Percentiles rank a stretch among this genome's conserved stretches.
These are phyloP conservation scores for Huntiella moniliformis DNA, from an alignment of 2,329 filamentous ascomycete species.

Conservation along the genomic window DNA sequence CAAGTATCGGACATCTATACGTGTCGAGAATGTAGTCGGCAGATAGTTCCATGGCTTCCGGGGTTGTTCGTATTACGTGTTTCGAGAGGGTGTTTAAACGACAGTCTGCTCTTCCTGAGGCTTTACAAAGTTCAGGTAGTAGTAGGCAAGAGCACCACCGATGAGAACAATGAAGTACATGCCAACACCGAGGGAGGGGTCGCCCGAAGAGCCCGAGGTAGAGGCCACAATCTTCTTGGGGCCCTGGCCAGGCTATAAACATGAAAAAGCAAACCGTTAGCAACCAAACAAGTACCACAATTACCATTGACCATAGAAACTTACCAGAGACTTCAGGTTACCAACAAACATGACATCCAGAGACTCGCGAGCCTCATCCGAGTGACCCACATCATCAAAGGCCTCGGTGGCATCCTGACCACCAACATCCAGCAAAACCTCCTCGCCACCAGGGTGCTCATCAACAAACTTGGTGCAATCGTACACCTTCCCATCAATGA, in stretches of 20 bases:
- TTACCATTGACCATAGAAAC: constrained; percentile 16
- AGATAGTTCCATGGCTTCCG: too few relatives aligned
- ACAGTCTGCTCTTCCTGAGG: constrained; percentile 17
- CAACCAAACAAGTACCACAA: neutral
- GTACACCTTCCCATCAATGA: constrained; percentile 96
- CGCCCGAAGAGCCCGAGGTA: constrained; percentile 28
- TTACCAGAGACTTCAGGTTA: constrained; percentile 61
- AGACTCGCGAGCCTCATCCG: constrained; percentile 92
- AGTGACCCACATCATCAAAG: constrained; percentile 98
- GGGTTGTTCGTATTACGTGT: neutral
- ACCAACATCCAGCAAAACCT: constrained; percentile 88
- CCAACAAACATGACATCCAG: constrained; percentile 61
- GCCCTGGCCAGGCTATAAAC: constrained; percentile 51
- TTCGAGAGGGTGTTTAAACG: constrained; percentile 14
- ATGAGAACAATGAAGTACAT: constrained; percentile 67
- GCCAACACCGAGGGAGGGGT: constrained; percentile 50
- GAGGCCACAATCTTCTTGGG: constrained; percentile 40
- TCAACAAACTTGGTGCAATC: constrained; percentile 75
- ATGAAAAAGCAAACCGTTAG: neutral
- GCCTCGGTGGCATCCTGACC: constrained; percentile 95
- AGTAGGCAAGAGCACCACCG: constrained; percentile 59
- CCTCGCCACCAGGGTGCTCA: constrained; percentile 97
- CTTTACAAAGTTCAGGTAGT: constrained; percentile 72
- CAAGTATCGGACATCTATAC: neutral
- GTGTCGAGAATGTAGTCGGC: too few relatives aligned